Conservation (phyloP, 306 rosid species). For the Vigna radiata region DNA sequence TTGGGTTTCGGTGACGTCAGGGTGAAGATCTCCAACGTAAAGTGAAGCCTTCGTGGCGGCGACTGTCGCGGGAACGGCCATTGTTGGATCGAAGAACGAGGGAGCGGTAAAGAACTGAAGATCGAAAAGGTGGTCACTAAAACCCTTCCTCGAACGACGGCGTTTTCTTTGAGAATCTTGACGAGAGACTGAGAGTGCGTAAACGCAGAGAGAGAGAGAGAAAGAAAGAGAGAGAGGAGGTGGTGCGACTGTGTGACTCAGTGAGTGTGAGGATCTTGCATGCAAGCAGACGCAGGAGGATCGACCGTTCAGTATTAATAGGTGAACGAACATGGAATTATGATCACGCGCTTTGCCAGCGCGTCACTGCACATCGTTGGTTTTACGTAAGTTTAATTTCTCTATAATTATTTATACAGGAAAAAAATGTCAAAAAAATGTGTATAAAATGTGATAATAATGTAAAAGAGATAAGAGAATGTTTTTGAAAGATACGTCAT, state of each 20-base stretch:
- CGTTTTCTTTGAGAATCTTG: not conserved
- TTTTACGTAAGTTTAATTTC: too few species aligned
- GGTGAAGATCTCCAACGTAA: slow-evolving; percentile 88
- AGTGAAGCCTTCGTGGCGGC: slow-evolving; percentile 58
- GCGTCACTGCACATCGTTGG: not conserved
- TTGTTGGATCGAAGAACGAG: slow-evolving; percentile 26
- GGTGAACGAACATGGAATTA: not conserved
- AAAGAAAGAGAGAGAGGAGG: not conserved
- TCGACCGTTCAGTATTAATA: not conserved
- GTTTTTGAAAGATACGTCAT: too few species aligned
- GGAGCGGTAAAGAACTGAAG: slow-evolving; percentile 4
- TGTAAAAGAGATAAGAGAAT: too few species aligned
- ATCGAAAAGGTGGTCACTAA: not conserved
- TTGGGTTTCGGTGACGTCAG: slow-evolving; percentile 58
- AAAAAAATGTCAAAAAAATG: too few species aligned
- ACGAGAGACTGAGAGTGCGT: not conserved
- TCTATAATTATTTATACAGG: too few species aligned
- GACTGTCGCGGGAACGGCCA: slow-evolving; percentile 65
- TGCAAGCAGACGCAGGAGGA: not conserved
- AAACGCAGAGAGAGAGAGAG: not conserved
- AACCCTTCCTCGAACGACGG: not conserved
- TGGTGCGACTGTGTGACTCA: not conserved
- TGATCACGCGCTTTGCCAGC: not conserved
- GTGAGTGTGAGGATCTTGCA: not conserved
- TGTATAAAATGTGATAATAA: too few species aligned